A percentile compares a stretch with the other conserved stretches of the same genome.
Conservation (phyloP, 2,329 filamentous ascomycete species). For the Fusarium verticillioides region DNA sequence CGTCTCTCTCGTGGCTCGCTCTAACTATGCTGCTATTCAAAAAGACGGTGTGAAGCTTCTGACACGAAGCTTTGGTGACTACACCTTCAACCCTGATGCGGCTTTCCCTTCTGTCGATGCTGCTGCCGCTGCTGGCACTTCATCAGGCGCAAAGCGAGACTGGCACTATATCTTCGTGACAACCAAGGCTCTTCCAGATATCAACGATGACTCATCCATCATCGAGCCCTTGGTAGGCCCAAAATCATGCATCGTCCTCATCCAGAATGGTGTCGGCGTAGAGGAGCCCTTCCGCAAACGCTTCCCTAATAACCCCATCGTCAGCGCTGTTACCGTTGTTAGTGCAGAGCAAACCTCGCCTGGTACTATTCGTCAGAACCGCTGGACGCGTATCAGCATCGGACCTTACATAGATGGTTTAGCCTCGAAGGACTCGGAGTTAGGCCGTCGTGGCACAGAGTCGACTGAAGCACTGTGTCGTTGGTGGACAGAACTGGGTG, state of each 20-base stretch:
- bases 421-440: constrained; percentile 48
- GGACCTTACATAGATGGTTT: constrained; percentile 70
- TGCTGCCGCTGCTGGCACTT: constrained; percentile 52
- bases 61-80: constrained; percentile 75
- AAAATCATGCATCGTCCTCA: constrained; percentile 69
- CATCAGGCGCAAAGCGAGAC: constrained; percentile 36
- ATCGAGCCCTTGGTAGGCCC: constrained; percentile 69
- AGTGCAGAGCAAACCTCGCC: constrained; percentile 73
- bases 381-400: constrained; percentile 78
- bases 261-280: constrained; percentile 78
- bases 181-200: constrained; percentile 76
- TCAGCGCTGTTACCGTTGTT: constrained; percentile 76
- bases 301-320: constrained; percentile 69
- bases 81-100: constrained; percentile 69
- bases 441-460: constrained; percentile 51
- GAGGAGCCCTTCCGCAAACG: constrained; percentile 72
- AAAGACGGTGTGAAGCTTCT: constrained; percentile 70
- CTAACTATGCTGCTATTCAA: constrained; percentile 75
- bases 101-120: constrained; percentile 71
- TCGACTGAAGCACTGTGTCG: constrained; percentile 61
- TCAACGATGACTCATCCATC: constrained; percentile 68
- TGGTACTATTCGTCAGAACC: constrained; percentile 74
- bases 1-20: constrained; percentile 78
- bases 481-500: constrained; percentile 66
- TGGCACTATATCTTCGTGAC: constrained; percentile 75